Percentiles rank a stretch among this genome's conserved stretches.
Evolutionary conservation across 805 yeast genomes (phyloP).

Genomic region (Sugiyamaella floridensis): DNA sequence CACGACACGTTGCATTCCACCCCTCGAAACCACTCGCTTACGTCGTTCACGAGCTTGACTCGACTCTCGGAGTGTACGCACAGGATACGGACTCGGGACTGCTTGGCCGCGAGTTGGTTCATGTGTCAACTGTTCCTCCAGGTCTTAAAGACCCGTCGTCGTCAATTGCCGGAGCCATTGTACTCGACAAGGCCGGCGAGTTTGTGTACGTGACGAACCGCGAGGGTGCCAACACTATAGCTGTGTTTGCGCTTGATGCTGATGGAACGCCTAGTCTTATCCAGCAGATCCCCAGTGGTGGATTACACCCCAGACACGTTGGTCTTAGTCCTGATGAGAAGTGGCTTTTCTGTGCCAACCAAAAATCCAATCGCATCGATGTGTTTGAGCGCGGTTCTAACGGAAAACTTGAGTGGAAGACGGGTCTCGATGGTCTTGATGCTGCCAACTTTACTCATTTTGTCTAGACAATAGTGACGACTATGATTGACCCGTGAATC

Average conservation of each 20-base stretch:
- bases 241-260: slow-evolving; percentile 3
- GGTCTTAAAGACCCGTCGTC: not conserved
- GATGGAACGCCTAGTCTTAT: slow-evolving; percentile 1
- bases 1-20: slow-evolving; percentile 9
- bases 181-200: slow-evolving; percentile 2
- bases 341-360: slow-evolving; percentile 7
- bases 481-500: too few relatives aligned
- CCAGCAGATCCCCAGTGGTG: slow-evolving; percentile 8
- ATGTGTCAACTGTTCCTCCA: not conserved
- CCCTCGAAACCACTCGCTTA: slow-evolving; percentile 5
- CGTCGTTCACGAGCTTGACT: slow-evolving; percentile 7
- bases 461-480: not conserved
- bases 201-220: slow-evolving; percentile 8
- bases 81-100: slow-evolving; percentile 3
- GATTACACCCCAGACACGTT: slow-evolving; percentile 8
- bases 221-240: slow-evolving; percentile 9
- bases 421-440: slow-evolving; percentile 2
- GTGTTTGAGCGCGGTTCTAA: slow-evolving; percentile 4
- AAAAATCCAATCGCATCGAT: slow-evolving; percentile 4
- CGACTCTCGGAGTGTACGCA: slow-evolving; percentile 3
- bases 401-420: slow-evolving; percentile 8
- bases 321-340: slow-evolving; percentile 7
- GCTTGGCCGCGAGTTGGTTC: slow-evolving; percentile 1
- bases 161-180: slow-evolving; percentile 3
- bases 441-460: slow-evolving; percentile 3